Evolutionary conservation across 163 green algal species (phyloP), one percentile per base, ranked within the genome.

Genomic region (Scenedesmus sp.): DNA sequence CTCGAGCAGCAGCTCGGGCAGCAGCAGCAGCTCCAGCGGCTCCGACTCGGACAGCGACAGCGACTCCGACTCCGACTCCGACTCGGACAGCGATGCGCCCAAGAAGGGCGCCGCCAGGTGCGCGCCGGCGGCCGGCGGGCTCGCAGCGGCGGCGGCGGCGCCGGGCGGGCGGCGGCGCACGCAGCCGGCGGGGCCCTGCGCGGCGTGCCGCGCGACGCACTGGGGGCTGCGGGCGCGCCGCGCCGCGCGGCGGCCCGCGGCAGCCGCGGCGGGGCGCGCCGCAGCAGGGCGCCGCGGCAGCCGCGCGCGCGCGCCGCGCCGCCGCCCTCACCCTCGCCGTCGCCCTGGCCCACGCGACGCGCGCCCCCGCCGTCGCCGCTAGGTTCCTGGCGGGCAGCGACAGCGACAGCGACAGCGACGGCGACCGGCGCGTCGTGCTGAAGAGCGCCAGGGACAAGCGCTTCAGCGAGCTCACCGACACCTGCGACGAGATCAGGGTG

Each of bases 401-500:
- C 78, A 86, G 74, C 56, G 93, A 96, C 60, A 92, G 84, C 14
- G 90, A 95, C 63, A 90, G 79, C 15, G 94, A 98, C 28, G 90
- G 97, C 31, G 91, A 95, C 69, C 84, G 90, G 48, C 88, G 92
- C 22, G 92, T 97, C n/a, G 91, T 98, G 39, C 85, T 92, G 6
- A 90, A 90, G 50, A 92, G 79, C 60, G 92, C 93, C 51, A 97
- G 97, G 83, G 93, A 98, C 82, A 96, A 97, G 85, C 85, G 93
- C 2, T 90, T 94, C 42, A 94, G 94, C n/a, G 95, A 98, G 83
- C 88, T 99, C 75, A 47, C 57, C 7, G 56, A 84, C 6, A 92
- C 87, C n/a, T 95, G 89, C 70, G 92, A 97, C 22, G 94, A 97
- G 47, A 95, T 98, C 71, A 85, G 89, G 88, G 91, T 97, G 81